Base-by-base conservation (phyloP, 179 eudicot genomes). In the Beta lomatogona region DNA sequence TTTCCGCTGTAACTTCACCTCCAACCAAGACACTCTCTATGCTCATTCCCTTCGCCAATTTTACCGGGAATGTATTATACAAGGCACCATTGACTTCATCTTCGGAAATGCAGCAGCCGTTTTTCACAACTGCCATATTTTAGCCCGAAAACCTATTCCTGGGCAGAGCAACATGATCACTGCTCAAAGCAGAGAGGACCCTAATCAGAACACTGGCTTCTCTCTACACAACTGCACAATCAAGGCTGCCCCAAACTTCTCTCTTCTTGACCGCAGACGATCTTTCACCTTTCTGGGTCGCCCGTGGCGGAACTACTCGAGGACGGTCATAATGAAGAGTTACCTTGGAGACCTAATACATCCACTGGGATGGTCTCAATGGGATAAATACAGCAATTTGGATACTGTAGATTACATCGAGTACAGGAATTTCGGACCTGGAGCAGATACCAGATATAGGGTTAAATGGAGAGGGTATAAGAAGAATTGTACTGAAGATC, bases 71-170 rank as follows among this genome's bases (percentile, higher is more conserved):
- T 92, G 97, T 83, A 75, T 81, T 16, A 87, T 92, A 79, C 88
- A 91, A 80, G 97, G 97, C n/a, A 92, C 97, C 14, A 82, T 91
- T 3, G 94, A 92, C 74, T 92, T 92, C 89, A 91, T 91, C 84
- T 92, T 92, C 10, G 94, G 97, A 4, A 92, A 92, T 54, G 97
- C 97, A 41, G 93, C 93, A n/a, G 94, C 97, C 1, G 83, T 90
- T 59, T 91, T 92, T 79, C 87, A 86, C 28, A 88, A 90, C 88
- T 90, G 92, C 72, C 87, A 45, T 0, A 88, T 92, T 44, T 82
- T 89, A 11, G 90, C 83, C 9, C 86, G 93, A 13, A 91, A 86
- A 79, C 94, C 94, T 8, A 78, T 68, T 57, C 82, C 22, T 0
- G 93, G 93, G 3, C 94, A 92, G 80, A 87, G 82, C 73, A 91